Evolutionary conservation across 73 alveolate genomes (phyloP), one percentile per base, ranked within the genome.

Genomic region (Chromera velia): DNA sequence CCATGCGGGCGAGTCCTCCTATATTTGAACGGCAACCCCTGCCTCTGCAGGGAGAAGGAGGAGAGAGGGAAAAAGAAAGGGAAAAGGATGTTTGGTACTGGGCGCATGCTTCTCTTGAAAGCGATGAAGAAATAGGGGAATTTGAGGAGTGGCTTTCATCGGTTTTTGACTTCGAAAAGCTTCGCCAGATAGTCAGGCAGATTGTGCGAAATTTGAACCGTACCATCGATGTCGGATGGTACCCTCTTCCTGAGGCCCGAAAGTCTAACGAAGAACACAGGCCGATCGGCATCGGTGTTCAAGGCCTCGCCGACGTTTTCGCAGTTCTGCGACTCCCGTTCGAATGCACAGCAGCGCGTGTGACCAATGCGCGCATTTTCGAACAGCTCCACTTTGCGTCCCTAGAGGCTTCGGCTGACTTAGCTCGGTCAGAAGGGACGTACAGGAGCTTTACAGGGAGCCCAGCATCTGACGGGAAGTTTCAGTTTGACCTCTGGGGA

Each of bases 251-350:
- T 71, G 84, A 82, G 40, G 85, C 85, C 0, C 73, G 73, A n/a
- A 82, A 91, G 72, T 89, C 96, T 45, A 94, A 94, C 81, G 28
- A 83, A 81, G 82, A 93, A 63, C 94, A 94, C 83, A 91, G 98
- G 79, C 98, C 98, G 0, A 88, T 94, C 75, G 98, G 97, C 64
- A 82, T 94, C 62, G 98, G 98, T n/a, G 94, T 94, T 32, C 89
- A 94, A 71, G 98, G 98, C 31, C 85, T 94, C 31, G 98, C 98
- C 24, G 98, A 94, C 87, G 93, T 97, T 33, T 90, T 92, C 80
- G 62, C 80, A 76, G 73, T 87, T 82, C 80, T 94, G 93, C 87
- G 87, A 72, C 72, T 90, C 49, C 92, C 96, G 19, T 94, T 89
- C 72, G 98, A 94, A 73, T 88, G 93, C 65, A 93, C 85, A 32